Evolutionary conservation across 768 basidiomycete genomes (phyloP), one percentile per base, ranked within the genome.

Genomic region (Favolaschia claudopus): DNA sequence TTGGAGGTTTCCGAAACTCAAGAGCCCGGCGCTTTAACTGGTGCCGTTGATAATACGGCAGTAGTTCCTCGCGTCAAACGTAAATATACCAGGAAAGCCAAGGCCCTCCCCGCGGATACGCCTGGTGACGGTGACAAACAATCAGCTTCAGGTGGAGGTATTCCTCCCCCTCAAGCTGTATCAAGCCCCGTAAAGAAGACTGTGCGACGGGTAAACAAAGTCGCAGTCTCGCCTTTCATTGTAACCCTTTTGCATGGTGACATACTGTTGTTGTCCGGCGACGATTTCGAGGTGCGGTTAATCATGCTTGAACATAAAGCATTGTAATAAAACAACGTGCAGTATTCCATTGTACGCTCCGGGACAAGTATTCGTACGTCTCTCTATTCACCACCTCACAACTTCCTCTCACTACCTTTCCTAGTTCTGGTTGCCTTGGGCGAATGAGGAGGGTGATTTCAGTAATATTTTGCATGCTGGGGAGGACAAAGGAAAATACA

Each of bases 201-300:
- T 20, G 12, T 3, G 27, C 27, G 17, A 13, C 7, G 32, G 47
- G 32, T 53, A 58, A 40, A 20, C 17, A 6, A 56, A 47, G 42
- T 67, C 56, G 38, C 49, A n/a, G n/a, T n/a, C n/a, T n/a, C 46
- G 22, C 63, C 58, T 9, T 67, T 79, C 29, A 40, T 67, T 19
- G 58, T 80, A 15, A 76, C 74, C 12, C 69, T 82, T 40, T 72
- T 82, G 32, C 82, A 82, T 61, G 81, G 82, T 0, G 80, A 82
- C 54, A 65, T 76, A 19, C 45, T 80, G 17, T 67, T 80, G 22
- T 65, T 82, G 55, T 72, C 70, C 46, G 80, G 80, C 3, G 77
- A 77, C 55, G 70, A 75, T 25, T 81, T 79, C 52, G 72, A 79
- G 72, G 81, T 79, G 58, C n/a, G 74, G 64, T 44, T n/a, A n/a